These are phyloP conservation scores for Lepiota brunneoincarnata DNA, from an alignment of 768 basidiomycete species.

Conservation along the genomic window DNA sequence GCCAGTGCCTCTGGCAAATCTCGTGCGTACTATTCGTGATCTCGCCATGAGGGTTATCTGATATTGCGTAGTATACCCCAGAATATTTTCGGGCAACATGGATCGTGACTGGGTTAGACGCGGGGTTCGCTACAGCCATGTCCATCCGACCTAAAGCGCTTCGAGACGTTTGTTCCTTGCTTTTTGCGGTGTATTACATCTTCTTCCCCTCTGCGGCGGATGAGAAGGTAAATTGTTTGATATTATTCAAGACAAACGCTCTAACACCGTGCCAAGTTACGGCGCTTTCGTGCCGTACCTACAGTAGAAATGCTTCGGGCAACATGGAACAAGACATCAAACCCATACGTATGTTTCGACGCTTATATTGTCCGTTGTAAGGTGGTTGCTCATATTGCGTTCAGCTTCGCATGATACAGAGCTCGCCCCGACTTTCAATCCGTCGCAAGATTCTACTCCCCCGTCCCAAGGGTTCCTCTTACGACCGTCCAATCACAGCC, in stretches of 20 bases:
- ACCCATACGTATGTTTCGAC: slow-evolving; percentile 71
- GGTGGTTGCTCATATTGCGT: slow-evolving; percentile 2
- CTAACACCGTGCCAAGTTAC: slow-evolving; percentile 53
- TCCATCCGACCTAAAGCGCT: slow-evolving; percentile 89
- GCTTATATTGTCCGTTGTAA: not conserved
- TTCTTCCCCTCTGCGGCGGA: slow-evolving; percentile 85
- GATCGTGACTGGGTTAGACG: slow-evolving; percentile 92
- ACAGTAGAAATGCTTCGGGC: slow-evolving; percentile 94
- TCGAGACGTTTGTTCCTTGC: slow-evolving; percentile 78
- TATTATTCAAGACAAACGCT: not conserved
- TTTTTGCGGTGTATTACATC: slow-evolving; percentile 91
- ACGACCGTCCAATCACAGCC: slow-evolving; percentile 78
- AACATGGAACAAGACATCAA: slow-evolving; percentile 96
- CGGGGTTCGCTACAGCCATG: slow-evolving; percentile 97
- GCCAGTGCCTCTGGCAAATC: slow-evolving; percentile 87
- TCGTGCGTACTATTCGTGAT: slow-evolving; percentile 49
- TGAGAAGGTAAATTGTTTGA: slow-evolving; percentile 69
- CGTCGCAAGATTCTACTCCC: slow-evolving; percentile 79
- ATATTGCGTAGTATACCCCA: slow-evolving; percentile 67
- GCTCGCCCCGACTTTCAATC: slow-evolving; percentile 59
- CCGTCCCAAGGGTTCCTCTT: slow-evolving; percentile 72
- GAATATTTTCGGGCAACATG: slow-evolving; percentile 96
- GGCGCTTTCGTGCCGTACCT: slow-evolving; percentile 87
- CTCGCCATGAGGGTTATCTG: slow-evolving; percentile 3
- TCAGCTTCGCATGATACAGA: slow-evolving; percentile 66